Conservation (phyloP, 495 filamentous ascomycete genomes). For the Apiosordaria backusii region DNA sequence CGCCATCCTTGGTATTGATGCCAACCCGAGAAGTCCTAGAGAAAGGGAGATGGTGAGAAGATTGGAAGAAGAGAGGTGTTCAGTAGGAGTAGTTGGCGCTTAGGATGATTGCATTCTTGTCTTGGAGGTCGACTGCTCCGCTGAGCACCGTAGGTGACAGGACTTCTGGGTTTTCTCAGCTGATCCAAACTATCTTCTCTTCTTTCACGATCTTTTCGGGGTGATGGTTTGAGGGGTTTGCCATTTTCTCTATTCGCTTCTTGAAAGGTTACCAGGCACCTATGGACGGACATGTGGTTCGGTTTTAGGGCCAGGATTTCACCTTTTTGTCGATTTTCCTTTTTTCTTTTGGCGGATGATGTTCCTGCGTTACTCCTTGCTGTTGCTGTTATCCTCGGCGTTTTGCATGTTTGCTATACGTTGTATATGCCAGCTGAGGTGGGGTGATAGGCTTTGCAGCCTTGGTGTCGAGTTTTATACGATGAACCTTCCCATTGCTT, state of each 20-base stretch:
- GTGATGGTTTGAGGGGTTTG: conserved; percentile 9
- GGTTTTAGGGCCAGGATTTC: background rate
- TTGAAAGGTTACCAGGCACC: background rate
- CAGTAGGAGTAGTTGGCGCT: conserved; percentile 25
- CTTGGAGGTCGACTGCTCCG: background rate
- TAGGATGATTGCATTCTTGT: conserved; percentile 7
- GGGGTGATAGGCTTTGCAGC: background rate
- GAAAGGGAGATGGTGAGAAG: conserved; percentile 52
- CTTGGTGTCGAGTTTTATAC: background rate
- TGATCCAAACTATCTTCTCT: conserved; percentile 10
- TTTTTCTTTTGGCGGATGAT: background rate
- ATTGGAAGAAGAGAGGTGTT: conserved; percentile 43
- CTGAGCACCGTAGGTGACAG: background rate
- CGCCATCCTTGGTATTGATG: conserved; percentile 52
- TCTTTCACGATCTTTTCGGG: conserved; percentile 16
- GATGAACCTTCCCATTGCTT: background rate
- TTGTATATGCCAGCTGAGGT: background rate
- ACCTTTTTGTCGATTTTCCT: background rate
- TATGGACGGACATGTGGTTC: background rate
- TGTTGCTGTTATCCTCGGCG: conserved; percentile 9
- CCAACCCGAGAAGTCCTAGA: conserved; percentile 49
- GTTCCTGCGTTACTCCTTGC: conserved; percentile 1
- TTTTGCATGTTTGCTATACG: conserved; percentile 4
- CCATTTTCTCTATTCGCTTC: conserved; percentile 1
- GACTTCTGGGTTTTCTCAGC: background rate